phyloP scores from a whole-genome alignment of 371 early-diverging fungal genomes.

The Batkoa obscura region DNA sequence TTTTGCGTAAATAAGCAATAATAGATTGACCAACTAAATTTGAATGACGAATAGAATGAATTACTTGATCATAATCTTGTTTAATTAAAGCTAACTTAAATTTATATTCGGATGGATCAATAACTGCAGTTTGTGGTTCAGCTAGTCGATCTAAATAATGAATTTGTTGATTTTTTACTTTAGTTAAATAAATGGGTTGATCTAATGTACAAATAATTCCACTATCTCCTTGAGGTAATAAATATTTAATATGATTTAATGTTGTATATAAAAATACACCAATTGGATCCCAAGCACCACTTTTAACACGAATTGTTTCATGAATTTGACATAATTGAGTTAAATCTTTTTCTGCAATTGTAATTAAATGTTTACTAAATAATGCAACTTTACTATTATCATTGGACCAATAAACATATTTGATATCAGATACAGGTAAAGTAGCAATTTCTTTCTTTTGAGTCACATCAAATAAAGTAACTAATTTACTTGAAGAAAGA shows the following conservation, averaged over 20 bases:
- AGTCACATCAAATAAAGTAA: constrained; percentile 79
- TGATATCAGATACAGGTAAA: constrained; percentile 52
- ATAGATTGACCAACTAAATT: constrained; percentile 96
- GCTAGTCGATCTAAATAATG: constrained; percentile 77
- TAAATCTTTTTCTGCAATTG: constrained; percentile 66
- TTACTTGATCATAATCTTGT: constrained; percentile 77
- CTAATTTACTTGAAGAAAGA: constrained; percentile 59
- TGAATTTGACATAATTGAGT: constrained; percentile 71
- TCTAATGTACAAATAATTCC: constrained; percentile 93
- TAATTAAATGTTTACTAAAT: constrained; percentile 81
- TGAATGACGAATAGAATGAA: constrained; percentile 82
- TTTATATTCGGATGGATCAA: constrained; percentile 94
- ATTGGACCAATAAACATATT: constrained; percentile 76
- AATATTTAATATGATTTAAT: constrained; percentile 96
- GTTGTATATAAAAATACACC: constrained; percentile 94
- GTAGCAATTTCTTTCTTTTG: constrained; percentile 52
- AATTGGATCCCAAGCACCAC: constrained; percentile 84
- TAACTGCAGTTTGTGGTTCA: constrained; percentile 55
- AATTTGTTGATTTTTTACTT: constrained; percentile 63
- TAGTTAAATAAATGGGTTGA: constrained; percentile 78
- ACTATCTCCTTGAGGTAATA: constrained; percentile 78
- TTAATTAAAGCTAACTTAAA: constrained; percentile 90
- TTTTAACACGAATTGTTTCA: constrained; percentile 95
- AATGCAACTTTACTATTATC: constrained; percentile 77
- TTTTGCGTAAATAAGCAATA: constrained; percentile 95